Evolutionary conservation across 257 asterid species (phyloP).

Genomic region (Fraxinus americana): DNA sequence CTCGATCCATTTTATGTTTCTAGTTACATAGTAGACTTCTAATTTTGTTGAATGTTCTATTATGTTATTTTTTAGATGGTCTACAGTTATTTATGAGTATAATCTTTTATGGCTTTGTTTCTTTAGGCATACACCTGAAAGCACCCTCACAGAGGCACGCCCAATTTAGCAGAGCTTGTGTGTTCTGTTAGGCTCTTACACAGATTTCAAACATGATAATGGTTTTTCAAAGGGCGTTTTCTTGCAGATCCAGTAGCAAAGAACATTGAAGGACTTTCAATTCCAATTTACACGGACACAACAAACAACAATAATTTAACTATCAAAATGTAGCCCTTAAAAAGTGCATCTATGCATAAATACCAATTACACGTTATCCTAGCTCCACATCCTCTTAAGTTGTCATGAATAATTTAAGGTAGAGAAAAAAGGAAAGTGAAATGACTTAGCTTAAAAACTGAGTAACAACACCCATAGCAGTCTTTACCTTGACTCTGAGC

Average conservation of each 20-base stretch:
- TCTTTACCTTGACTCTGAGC: conserved; percentile 89
- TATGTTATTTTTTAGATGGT: not conserved
- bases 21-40: not conserved
- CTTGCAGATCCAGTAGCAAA: not conserved
- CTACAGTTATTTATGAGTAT: not conserved
- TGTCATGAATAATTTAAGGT: not conserved
- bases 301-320: not conserved
- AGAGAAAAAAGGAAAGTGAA: not conserved
- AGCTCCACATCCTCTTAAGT: not conserved
- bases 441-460: not conserved
- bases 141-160: not conserved
- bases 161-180: not conserved
- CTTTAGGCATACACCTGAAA: not conserved
- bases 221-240: not conserved
- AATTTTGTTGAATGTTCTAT: not conserved
- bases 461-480: conserved; percentile 5
- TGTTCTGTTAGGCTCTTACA: not conserved
- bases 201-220: not conserved
- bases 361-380: not conserved
- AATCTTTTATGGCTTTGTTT: not conserved
- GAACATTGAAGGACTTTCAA: too few relatives aligned
- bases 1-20: not conserved
- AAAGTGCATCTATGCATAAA: not conserved
- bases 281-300: not conserved
- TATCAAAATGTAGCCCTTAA: not conserved